Conservation (phyloP, 352 stramenopile genomes). For the Phytophthora lateralis region DNA sequence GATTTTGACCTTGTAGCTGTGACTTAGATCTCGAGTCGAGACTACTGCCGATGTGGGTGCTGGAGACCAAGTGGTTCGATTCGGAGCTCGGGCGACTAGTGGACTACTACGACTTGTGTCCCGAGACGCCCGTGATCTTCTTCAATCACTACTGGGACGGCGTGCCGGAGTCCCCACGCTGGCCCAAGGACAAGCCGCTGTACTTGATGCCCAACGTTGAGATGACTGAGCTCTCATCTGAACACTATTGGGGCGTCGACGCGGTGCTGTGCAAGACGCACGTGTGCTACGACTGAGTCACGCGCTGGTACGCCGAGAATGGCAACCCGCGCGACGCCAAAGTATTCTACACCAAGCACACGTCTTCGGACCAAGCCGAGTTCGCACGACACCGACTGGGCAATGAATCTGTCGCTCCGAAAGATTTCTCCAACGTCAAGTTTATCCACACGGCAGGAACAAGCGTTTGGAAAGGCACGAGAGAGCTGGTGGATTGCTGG, state of each 20-base stretch:
- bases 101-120: slow-evolving; percentile 55
- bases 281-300: slow-evolving; percentile 44
- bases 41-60: slow-evolving; percentile 47
- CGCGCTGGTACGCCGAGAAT: slow-evolving; percentile 64
- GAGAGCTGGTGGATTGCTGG: slow-evolving; percentile 52
- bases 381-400: slow-evolving; percentile 32
- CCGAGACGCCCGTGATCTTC: slow-evolving; percentile 48
- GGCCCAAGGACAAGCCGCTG: slow-evolving; percentile 41
- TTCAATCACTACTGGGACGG: slow-evolving; percentile 65
- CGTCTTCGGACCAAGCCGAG: slow-evolving; percentile 48
- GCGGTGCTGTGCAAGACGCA: slow-evolving; percentile 56
- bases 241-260: slow-evolving; percentile 49
- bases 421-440: slow-evolving; percentile 38
- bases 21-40: slow-evolving; percentile 42
- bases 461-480: slow-evolving; percentile 40
- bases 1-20: neutral
- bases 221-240: slow-evolving; percentile 50
- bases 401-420: slow-evolving; percentile 20
- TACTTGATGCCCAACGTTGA: slow-evolving; percentile 57
- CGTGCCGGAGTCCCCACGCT: slow-evolving; percentile 23
- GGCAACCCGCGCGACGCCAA: slow-evolving; percentile 48
- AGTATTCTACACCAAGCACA: slow-evolving; percentile 63
- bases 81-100: slow-evolving; percentile 19
- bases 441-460: slow-evolving; percentile 39
- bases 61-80: slow-evolving; percentile 42